phyloP scores from a whole-genome alignment of 257 asterid genomes.

The Nicotiana knightiana region DNA sequence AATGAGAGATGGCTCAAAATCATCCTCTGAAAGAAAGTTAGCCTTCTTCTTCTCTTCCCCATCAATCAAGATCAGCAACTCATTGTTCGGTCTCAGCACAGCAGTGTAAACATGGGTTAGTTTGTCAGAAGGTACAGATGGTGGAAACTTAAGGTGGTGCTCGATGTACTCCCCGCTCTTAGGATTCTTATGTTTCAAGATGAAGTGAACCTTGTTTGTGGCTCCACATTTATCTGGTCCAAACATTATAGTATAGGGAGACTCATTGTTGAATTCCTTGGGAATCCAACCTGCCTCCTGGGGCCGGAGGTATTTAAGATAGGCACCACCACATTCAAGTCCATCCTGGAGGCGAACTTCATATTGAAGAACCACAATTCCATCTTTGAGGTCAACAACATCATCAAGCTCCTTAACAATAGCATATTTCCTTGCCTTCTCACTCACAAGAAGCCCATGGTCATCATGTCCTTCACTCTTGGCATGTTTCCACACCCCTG shows the following conservation, averaged over 20 bases:
- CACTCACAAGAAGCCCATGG: slow-evolving; percentile 85
- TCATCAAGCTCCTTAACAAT: slow-evolving; percentile 76
- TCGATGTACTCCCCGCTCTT: slow-evolving; percentile 73
- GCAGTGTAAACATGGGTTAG: slow-evolving; percentile 95
- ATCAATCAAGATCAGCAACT: slow-evolving; percentile 65
- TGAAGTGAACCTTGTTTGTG: slow-evolving; percentile 95
- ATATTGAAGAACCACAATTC: slow-evolving; percentile 70
- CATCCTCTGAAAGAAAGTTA: slow-evolving; percentile 59
- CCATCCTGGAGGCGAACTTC: slow-evolving; percentile 94
- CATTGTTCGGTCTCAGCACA: slow-evolving; percentile 67
- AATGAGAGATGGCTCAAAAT: slow-evolving; percentile 79
- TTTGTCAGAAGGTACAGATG: slow-evolving; percentile 89
- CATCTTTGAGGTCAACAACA: slow-evolving; percentile 60
- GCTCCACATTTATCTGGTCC: slow-evolving; percentile 97
- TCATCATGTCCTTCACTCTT: slow-evolving; percentile 96
- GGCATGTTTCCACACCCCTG: slow-evolving; percentile 93
- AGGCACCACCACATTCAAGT: slow-evolving; percentile 98
- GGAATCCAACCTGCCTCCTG: slow-evolving; percentile 86
- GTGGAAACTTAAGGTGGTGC: slow-evolving; percentile 93
- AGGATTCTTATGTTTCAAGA: slow-evolving; percentile 86
- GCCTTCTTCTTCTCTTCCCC: slow-evolving; percentile 95
- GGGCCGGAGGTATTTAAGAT: slow-evolving; percentile 87
- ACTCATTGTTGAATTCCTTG: slow-evolving; percentile 76
- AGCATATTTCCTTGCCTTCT: slow-evolving; percentile 78
- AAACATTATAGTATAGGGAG: slow-evolving; percentile 94